Conservation (phyloP, 306 rosid species). For the Hippophae tibetana region DNA sequence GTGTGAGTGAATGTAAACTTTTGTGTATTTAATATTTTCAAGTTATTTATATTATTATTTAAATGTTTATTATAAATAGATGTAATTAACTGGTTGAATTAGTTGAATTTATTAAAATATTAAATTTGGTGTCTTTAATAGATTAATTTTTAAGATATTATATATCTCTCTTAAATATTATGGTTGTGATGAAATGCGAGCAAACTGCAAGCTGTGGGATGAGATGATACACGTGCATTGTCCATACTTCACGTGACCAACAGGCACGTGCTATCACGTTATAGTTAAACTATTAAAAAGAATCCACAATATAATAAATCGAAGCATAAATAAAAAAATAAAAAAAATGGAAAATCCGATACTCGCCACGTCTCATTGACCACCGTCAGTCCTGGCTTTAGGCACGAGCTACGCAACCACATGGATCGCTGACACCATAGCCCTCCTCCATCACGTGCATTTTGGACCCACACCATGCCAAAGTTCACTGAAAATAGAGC, state of each 20-base stretch:
- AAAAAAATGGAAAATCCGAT: slow-evolving; percentile 13
- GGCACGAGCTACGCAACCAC: slow-evolving; percentile 55
- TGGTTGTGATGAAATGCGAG: too few species aligned
- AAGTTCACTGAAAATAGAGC: slow-evolving; percentile 3
- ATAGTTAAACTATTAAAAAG: background rate
- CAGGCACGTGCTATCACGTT: slow-evolving; percentile 55
- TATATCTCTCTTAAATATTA: too few species aligned
- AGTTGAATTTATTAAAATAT: too few species aligned
- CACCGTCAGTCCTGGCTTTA: slow-evolving; percentile 54
- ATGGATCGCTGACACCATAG: slow-evolving; percentile 49
- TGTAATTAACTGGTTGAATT: too few species aligned
- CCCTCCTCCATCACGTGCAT: slow-evolving; percentile 46
- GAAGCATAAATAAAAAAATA: slow-evolving; percentile 20
- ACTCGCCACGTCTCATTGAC: slow-evolving; percentile 50
- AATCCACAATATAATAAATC: slow-evolving; percentile 3
- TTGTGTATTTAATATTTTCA: too few species aligned
- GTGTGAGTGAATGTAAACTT: too few species aligned
- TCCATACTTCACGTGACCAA: slow-evolving; percentile 39
- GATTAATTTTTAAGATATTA: too few species aligned
- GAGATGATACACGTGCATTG: slow-evolving; percentile 9
- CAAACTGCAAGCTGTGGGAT: background rate
- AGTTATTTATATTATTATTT: too few species aligned
- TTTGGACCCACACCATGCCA: slow-evolving; percentile 17
- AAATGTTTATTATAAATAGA: too few species aligned
- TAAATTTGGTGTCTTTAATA: too few species aligned